Evolutionary conservation across 176 grass and related monocot genomes (phyloP).

Genomic region (Rhynchospora breviuscula): DNA sequence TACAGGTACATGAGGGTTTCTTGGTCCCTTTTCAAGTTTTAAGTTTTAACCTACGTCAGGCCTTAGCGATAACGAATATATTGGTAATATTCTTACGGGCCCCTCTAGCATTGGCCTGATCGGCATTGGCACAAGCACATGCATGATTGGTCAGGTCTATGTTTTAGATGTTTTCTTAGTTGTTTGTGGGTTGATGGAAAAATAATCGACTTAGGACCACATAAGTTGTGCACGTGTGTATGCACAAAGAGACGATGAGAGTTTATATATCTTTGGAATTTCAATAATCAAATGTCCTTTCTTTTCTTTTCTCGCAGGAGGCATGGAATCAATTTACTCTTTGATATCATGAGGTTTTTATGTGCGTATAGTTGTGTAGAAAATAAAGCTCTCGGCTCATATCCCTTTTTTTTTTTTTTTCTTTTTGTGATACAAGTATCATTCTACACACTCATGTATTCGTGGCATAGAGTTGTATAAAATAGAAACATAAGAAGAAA

Average conservation of each 20-base stretch:
- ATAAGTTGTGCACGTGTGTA: too few relatives aligned
- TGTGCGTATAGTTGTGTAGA: not conserved
- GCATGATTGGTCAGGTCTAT: not conserved
- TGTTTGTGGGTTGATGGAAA: not conserved
- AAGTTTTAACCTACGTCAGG: not conserved
- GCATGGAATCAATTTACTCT: constrained; percentile 67
- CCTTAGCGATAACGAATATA: not conserved
- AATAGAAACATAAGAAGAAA: not conserved
- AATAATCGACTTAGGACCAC: not conserved
- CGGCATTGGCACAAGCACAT: not conserved
- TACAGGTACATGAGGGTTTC: constrained; percentile 69
- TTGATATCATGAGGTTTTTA: not conserved
- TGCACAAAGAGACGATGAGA: not conserved
- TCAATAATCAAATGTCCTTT: not conserved
- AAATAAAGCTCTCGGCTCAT: not conserved
- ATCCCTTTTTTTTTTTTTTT: not conserved
- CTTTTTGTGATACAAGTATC: not conserved
- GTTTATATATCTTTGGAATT: not conserved
- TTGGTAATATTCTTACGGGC: constrained; percentile 3
- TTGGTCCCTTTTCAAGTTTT: not conserved
- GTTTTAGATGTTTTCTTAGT: not conserved
- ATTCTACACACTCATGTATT: not conserved
- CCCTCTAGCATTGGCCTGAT: not conserved
- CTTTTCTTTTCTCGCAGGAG: constrained; percentile 46
- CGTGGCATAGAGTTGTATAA: not conserved